phyloP scores from a whole-genome alignment of 495 filamentous ascomycete species.

The Talaromyces proteolyticus region DNA sequence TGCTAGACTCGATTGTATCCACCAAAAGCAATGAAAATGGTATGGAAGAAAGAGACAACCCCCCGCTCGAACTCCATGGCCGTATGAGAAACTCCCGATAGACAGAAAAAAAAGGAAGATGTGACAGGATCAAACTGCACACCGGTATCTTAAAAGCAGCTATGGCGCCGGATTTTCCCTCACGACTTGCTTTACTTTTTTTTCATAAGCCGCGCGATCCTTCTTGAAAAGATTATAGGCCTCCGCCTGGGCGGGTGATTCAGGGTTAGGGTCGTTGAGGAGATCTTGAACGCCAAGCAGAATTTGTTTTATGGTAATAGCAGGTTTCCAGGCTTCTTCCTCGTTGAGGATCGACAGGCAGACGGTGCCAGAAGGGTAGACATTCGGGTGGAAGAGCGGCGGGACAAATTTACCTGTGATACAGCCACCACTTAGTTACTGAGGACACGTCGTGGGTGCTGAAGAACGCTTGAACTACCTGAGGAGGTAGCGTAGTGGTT shows the following conservation, averaged over 20 bases:
- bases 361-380: slow-evolving; percentile 97
- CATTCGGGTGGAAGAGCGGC: slow-evolving; percentile 96
- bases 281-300: slow-evolving; percentile 93
- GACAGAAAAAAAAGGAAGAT: neutral
- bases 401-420: slow-evolving; percentile 87
- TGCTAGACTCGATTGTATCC: neutral
- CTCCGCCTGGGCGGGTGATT: slow-evolving; percentile 93
- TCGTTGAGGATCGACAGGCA: slow-evolving; percentile 98
- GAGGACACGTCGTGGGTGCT: slow-evolving; percentile 5
- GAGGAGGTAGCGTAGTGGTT: no score
- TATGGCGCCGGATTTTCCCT: slow-evolving; percentile 74
- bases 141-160: slow-evolving; percentile 7
- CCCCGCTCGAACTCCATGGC: neutral
- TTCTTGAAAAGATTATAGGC: slow-evolving; percentile 97
- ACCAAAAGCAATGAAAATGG: slow-evolving; percentile 1
- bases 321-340: slow-evolving; percentile 96
- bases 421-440: slow-evolving; percentile 1
- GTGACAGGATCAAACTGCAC: no score
- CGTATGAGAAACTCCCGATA: neutral
- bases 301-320: slow-evolving; percentile 97
- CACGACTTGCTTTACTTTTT: slow-evolving; percentile 78
- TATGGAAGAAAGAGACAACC: no score
- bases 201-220: slow-evolving; percentile 81
- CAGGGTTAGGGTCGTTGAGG: slow-evolving; percentile 93
- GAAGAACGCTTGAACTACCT: no score